Percentiles rank a stretch among this genome's conserved stretches.
phyloP scores from a whole-genome alignment of 2,329 filamentous ascomycete species.

The Macrophomina pseudophaseolina region DNA sequence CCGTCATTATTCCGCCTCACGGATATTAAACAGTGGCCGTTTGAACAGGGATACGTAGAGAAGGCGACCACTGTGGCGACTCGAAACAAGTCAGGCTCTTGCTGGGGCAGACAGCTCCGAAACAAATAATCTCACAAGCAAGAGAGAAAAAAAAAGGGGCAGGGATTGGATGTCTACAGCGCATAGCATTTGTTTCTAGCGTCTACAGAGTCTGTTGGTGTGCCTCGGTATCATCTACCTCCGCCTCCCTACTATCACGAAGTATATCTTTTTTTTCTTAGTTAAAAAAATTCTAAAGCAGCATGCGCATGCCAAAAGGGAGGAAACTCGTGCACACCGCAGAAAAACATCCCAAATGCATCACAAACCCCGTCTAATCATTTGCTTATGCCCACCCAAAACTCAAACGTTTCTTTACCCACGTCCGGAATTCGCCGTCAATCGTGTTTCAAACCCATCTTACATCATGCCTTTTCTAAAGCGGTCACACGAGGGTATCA shows the following conservation, averaged over 20 bases:
- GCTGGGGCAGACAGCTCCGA: neutral
- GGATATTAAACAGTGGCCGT: neutral
- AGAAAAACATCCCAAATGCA: slow-evolving; percentile 21
- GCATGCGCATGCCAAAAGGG: slow-evolving; percentile 23
- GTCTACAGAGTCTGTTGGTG: slow-evolving; percentile 18
- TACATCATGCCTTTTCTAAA: slow-evolving; percentile 5
- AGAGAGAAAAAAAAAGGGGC: no score
- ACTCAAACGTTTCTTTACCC: slow-evolving; percentile 19
- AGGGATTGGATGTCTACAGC: slow-evolving; percentile 10
- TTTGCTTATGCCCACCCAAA: slow-evolving; percentile 22
- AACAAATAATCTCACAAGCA: slow-evolving; percentile 2
- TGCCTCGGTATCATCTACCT: slow-evolving; percentile 17
- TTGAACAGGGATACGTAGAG: neutral
- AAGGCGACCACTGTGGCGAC: neutral
- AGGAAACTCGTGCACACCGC: slow-evolving; percentile 21
- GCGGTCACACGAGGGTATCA: slow-evolving; percentile 22
- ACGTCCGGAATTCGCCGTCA: slow-evolving; percentile 21
- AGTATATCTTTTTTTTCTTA: slow-evolving; percentile 22
- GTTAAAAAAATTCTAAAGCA: slow-evolving; percentile 23
- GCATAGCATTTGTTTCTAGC: slow-evolving; percentile 19
- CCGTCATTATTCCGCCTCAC: slow-evolving; percentile 3
- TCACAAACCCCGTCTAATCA: slow-evolving; percentile 24
- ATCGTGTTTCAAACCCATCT: slow-evolving; percentile 11
- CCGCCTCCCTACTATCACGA: neutral
- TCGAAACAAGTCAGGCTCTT: neutral